Base-by-base conservation (phyloP, 176 grass and related monocot genomes). In the Carex littledalei region DNA sequence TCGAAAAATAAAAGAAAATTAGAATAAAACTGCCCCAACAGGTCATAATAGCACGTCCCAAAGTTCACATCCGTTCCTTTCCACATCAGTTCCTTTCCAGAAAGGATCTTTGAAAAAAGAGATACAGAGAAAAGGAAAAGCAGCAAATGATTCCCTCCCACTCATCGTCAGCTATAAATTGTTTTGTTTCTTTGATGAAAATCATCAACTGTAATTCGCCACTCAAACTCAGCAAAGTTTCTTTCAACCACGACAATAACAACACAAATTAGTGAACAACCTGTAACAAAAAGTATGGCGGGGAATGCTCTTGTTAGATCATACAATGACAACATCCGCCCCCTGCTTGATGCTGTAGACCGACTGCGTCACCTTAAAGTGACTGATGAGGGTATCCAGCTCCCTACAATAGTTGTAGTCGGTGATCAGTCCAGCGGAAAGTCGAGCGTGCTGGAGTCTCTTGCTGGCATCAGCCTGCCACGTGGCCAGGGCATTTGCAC, bases 401-500 rank as follows among this genome's bases (percentile, higher is more conserved):
- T 81, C 29, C 78, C 78, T 0, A 81, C 78, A 5, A 81, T 81
- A 12, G 56, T 81, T 6, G 22, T 81, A 11, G 78, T 63, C n/a
- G 56, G 78, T 34, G 56, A 81, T 81, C 56, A 81, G 2, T 81
- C 78, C 0, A 81, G 78, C 31, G 78, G 78, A 3, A 81, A 81
- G 18, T 84, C 86, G 7, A 87, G 86, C 39, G 39, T 87, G 11
- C 57, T 87, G 2, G 86, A 87, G 18, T 84, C 86, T 18, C 66
- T 87, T 15, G 86, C 86, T 15, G 86, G 80, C 20, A 84, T 87
- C 80, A 87, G 79, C 52, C 86, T 87, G 14, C 86, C 86, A 3
- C 64, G 67, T 5, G 80, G 86, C 1, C 86, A 87, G 39, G 80
- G 86, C 32, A 87, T 87, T 10, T 87, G 86, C 79, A 87, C 86